Conservation (phyloP, 75 land plant species). For the Isoetes taiwanensis region DNA sequence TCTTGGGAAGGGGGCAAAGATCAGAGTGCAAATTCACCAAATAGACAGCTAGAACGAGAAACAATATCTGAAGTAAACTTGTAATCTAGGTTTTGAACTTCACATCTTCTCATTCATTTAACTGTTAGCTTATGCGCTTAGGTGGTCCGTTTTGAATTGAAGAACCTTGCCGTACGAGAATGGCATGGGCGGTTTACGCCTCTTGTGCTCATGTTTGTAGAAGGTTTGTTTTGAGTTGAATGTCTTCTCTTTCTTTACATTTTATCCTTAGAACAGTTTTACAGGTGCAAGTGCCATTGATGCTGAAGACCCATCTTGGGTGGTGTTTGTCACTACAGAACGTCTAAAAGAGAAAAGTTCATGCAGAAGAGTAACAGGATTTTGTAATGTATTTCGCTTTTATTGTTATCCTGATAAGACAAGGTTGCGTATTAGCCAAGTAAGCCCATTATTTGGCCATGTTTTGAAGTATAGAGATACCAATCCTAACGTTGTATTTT, state of each 20-base stretch:
- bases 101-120: not conserved
- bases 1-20: not conserved
- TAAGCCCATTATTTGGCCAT: not conserved
- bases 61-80: too few species aligned
- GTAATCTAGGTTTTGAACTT: slow-evolving; percentile 34
- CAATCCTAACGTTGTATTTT: not conserved
- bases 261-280: not conserved
- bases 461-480: not conserved
- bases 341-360: slow-evolving; percentile 16
- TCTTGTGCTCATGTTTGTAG: slow-evolving; percentile 68
- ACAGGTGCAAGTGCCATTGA: slow-evolving; percentile 77
- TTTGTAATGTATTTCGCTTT: slow-evolving; percentile 74
- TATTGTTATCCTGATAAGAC: slow-evolving; percentile 79
- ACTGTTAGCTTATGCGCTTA: not conserved
- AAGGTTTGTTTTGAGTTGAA: slow-evolving; percentile 37
- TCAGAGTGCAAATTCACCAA: not conserved
- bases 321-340: slow-evolving; percentile 56
- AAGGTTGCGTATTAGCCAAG: slow-evolving; percentile 83
- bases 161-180: slow-evolving; percentile 28
- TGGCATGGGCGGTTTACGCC: slow-evolving; percentile 67
- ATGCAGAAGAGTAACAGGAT: slow-evolving; percentile 45
- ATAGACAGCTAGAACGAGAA: not conserved
- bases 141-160: slow-evolving; percentile 12
- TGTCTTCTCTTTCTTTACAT: not conserved
- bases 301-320: slow-evolving; percentile 71